Percentiles rank a stretch among this genome's conserved stretches.
These are phyloP conservation scores for Camelina hispida DNA, from an alignment of 345 rosid species.

Conservation along the genomic window DNA sequence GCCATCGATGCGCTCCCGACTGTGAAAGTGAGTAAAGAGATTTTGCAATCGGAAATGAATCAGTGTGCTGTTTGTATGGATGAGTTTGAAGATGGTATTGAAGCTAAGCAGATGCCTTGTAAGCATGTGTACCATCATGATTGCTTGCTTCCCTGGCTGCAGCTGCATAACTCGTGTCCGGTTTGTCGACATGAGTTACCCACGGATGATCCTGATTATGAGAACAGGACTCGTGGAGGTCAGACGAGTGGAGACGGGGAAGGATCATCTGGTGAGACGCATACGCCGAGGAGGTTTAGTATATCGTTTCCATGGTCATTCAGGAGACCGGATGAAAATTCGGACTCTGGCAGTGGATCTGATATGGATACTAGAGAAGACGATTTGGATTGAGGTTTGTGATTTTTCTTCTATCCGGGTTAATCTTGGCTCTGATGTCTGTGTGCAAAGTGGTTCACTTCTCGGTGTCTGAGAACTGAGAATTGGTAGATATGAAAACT, in stretches of 20 bases:
- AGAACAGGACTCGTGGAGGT: constrained; percentile 47
- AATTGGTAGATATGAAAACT: background rate
- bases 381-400: constrained; percentile 61
- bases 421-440: background rate
- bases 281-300: constrained; percentile 57
- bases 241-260: constrained; percentile 36
- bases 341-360: constrained; percentile 46
- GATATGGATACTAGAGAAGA: constrained; percentile 57
- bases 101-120: constrained; percentile 69
- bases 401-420: background rate
- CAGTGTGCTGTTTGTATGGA: constrained; percentile 79
- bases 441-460: background rate
- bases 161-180: constrained; percentile 74
- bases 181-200: constrained; percentile 74
- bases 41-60: constrained; percentile 50
- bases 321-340: constrained; percentile 29
- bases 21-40: constrained; percentile 49
- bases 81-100: constrained; percentile 55
- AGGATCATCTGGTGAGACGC: constrained; percentile 39
- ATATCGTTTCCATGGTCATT: constrained; percentile 67
- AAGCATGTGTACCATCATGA: constrained; percentile 67
- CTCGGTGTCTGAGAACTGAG: background rate
- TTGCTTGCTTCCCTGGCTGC: constrained; percentile 72
- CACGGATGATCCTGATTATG: constrained; percentile 69
- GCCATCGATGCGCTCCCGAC: constrained; percentile 57